These are phyloP conservation scores for Alternaria sp. DNA, from an alignment of 2,329 filamentous ascomycete genomes.

Conservation along the genomic window DNA sequence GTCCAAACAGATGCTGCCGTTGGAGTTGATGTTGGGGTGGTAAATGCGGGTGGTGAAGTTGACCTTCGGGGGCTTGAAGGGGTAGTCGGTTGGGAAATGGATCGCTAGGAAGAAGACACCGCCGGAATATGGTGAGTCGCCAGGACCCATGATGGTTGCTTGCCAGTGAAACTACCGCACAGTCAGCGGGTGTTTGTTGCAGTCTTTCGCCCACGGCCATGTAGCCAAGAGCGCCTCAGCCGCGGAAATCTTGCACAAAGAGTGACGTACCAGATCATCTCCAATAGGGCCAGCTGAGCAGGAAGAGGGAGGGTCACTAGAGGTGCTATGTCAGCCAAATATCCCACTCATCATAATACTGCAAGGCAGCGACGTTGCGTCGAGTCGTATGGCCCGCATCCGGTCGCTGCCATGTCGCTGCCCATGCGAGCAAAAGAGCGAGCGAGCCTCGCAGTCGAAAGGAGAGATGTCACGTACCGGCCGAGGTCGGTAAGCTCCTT, in stretches of 20 bases:
- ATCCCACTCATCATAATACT: constrained; percentile 10
- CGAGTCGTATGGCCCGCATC: constrained; percentile 41
- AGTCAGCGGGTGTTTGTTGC: constrained; percentile 39
- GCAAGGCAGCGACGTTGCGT: constrained; percentile 23
- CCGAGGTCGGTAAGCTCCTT: constrained; percentile 91
- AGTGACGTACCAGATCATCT: constrained; percentile 89
- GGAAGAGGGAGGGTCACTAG: constrained; percentile 95
- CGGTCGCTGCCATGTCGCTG: constrained; percentile 27
- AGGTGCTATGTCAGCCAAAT: constrained; percentile 45
- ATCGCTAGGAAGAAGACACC: constrained; percentile 99
- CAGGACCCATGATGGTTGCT: constrained; percentile 99
- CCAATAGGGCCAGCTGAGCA: constrained; percentile 97
- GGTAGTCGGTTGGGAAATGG: constrained; percentile 99
- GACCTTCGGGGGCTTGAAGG: constrained; percentile 99
- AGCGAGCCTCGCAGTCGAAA: constrained; percentile 29
- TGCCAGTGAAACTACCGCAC: constrained; percentile 94
- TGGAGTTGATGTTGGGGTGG: constrained; percentile 99
- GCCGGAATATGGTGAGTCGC: constrained; percentile 96
- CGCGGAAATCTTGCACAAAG: constrained; percentile 37
- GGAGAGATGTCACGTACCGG: constrained; percentile 66
- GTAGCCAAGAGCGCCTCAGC: constrained; percentile 41
- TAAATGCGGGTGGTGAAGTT: constrained; percentile 99
- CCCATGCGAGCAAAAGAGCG: constrained; percentile 52
- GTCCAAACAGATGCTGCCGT: constrained; percentile 98
- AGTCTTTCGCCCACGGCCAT: constrained; percentile 14